phyloP scores from a whole-genome alignment of 148 eudicot genomes.

The Oxyria digyna region DNA sequence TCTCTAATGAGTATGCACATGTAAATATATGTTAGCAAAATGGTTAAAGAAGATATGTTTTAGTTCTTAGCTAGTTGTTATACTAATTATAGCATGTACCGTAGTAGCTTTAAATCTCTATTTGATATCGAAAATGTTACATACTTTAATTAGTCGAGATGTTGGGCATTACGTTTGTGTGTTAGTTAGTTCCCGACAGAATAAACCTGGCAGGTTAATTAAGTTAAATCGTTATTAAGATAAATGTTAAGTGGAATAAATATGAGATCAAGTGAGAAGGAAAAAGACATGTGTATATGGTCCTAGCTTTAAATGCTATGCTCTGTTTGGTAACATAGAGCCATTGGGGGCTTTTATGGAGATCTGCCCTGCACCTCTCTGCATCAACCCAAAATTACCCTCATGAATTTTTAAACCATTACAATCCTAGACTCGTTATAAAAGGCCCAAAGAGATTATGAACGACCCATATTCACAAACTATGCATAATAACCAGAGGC shows the following conservation, averaged over 20 bases:
- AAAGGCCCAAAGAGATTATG: no score
- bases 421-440: no score
- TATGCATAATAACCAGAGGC: no score
- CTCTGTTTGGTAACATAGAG: not conserved
- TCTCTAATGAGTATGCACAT: no score
- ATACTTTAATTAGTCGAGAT: not conserved
- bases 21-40: no score
- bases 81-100: not conserved
- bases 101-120: not conserved
- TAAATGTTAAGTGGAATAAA: no score
- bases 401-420: no score
- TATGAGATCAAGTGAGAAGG: no score
- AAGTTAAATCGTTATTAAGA: not conserved
- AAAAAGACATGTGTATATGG: not conserved
- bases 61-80: not conserved
- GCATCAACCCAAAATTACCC: not conserved
- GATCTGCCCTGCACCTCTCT: not conserved
- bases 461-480: no score
- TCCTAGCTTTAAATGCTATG: not conserved
- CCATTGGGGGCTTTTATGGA: slow-evolving; percentile 3
- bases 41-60: no score
- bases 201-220: not conserved
- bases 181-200: not conserved
- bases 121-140: not conserved
- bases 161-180: not conserved